Percentiles rank a stretch among this genome's conserved stretches.
phyloP scores from a whole-genome alignment of 805 yeast species.

The Zygoascus tannicola region DNA sequence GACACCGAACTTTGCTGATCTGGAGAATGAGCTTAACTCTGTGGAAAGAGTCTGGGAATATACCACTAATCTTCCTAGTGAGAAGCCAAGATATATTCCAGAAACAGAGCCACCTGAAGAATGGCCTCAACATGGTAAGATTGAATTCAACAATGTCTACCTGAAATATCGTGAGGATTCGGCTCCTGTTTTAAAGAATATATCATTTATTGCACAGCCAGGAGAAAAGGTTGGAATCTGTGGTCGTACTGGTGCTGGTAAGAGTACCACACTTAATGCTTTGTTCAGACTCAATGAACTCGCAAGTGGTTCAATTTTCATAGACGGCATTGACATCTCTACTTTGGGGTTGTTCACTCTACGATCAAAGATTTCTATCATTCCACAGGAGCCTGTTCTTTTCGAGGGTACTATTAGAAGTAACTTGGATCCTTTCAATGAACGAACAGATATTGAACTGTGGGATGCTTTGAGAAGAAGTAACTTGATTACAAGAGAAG shows the following conservation, averaged over 20 bases:
- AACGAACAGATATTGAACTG: constrained; percentile 46
- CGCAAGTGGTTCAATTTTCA: constrained; percentile 40
- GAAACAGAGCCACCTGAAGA: constrained; percentile 31
- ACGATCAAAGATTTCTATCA: constrained; percentile 64
- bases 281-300: constrained; percentile 61
- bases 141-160: constrained; percentile 46
- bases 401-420: constrained; percentile 70
- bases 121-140: constrained; percentile 61
- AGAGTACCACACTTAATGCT: constrained; percentile 64
- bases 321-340: constrained; percentile 63
- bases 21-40: constrained; percentile 67
- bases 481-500: constrained; percentile 30
- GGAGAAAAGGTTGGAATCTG: constrained; percentile 77
- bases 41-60: constrained; percentile 55
- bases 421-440: constrained; percentile 72
- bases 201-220: constrained; percentile 41
- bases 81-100: constrained; percentile 38
- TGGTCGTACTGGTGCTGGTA: constrained; percentile 91
- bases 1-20: constrained; percentile 53
- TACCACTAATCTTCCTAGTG: constrained; percentile 50
- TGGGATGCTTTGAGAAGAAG: constrained; percentile 64
- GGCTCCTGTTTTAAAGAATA: constrained; percentile 54
- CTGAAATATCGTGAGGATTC: constrained; percentile 55
- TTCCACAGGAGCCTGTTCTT: constrained; percentile 84
- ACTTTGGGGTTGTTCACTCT: constrained; percentile 57